A percentile compares a stretch with the other conserved stretches of the same genome.
phyloP scores from a whole-genome alignment of 352 stramenopile genomes.

The Phytophthora meadii region DNA sequence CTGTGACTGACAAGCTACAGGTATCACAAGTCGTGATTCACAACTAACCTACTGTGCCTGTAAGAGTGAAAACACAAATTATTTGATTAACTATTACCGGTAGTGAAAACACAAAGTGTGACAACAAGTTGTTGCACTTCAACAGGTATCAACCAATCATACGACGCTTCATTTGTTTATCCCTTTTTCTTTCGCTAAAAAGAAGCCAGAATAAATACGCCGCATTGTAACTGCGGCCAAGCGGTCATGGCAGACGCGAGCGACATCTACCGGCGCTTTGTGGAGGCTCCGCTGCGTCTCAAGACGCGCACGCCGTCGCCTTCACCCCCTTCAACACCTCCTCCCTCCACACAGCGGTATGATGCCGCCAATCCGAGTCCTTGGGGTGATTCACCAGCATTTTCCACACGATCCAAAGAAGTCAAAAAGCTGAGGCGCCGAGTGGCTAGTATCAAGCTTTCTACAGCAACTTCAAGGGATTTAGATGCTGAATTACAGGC shows the following conservation, averaged over 20 bases:
- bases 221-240: conserved; percentile 1
- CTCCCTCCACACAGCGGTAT: conserved; percentile 13
- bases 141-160: conserved; percentile 3
- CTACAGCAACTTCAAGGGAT: conserved; percentile 1
- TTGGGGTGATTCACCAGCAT: conserved; percentile 16
- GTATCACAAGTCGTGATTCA: too few relatives aligned
- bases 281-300: conserved; percentile 53
- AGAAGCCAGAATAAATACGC: too few relatives aligned
- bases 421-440: conserved; percentile 34
- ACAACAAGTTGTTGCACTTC: too few relatives aligned
- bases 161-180: background rate
- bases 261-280: conserved; percentile 56
- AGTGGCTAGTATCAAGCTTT: conserved; percentile 33
- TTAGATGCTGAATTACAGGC: background rate
- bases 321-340: conserved; percentile 8
- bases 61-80: too few relatives aligned
- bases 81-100: too few relatives aligned
- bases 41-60: too few relatives aligned
- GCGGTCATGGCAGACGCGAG: conserved; percentile 36
- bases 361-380: conserved; percentile 3
- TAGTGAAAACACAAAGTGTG: too few relatives aligned
- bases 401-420: conserved; percentile 32
- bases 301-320: conserved; percentile 23
- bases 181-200: too few relatives aligned
- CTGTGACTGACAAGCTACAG: too few relatives aligned